Evolutionary conservation across 768 basidiomycete genomes (phyloP), one percentile per base, ranked within the genome.

Genomic region (Hypholoma fasciculare): DNA sequence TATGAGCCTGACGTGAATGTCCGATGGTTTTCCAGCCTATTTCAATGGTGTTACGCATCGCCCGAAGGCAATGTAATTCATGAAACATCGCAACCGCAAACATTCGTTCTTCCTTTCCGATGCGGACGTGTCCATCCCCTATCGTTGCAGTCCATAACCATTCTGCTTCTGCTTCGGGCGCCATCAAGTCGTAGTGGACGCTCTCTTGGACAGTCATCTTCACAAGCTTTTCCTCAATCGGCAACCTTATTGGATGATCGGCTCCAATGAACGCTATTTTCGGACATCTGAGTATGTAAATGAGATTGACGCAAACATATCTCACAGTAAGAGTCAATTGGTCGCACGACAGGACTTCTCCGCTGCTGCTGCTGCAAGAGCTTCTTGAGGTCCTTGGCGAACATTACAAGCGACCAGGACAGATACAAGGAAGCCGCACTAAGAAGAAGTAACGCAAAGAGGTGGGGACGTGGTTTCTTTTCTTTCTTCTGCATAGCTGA

Each of bases 21-120:
- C 56, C 61, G 30, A 69, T 60, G 17, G 27, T 60, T 8, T 59
- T 54, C 66, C 67, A 67, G 9, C 67, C 66, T 52, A 66, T 66
- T 12, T 63, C 69, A 16, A 74, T 63, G 7, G 66, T 65, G 7
- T 64, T 60, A 16, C 71, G 67, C 47, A 76, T 67, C 9, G 67
- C 57, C 13, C 72, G 65, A 13, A 82, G 62, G 53, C 81, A 82
- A 59, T 82, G 81, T 16, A 80, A 71, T 59, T 83, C 74, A 64
- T 83, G 82, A 68, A 76, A 81, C 61, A 81, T 74, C 66, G 71
- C 65, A 14, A 71, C 71, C 17, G 68, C 67, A 58, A 71, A 75
- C 65, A 71, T 66, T 11, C 71, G 66, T 48, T 71, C 60, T 38
- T 70, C 65, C 43, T 67, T 66, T 5, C 71, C 69, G 19, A 70